A percentile compares a stretch with the other conserved stretches of the same genome.
Conservation (phyloP, 768 basidiomycete species). For the Dioszegia hungarica region DNA sequence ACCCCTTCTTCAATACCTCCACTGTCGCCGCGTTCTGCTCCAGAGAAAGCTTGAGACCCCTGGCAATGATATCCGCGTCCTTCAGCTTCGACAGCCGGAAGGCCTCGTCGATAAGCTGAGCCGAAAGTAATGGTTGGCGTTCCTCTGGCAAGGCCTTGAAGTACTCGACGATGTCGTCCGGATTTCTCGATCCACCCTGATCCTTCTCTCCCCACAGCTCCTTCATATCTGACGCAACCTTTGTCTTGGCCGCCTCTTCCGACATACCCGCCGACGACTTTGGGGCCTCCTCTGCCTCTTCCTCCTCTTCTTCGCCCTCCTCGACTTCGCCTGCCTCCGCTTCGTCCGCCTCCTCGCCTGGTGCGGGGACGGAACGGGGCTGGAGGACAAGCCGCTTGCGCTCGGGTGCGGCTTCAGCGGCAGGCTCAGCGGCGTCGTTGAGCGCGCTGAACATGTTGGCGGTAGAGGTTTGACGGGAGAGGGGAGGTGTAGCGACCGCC, state of each 20-base stretch:
- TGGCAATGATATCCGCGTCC: slow-evolving; percentile 70
- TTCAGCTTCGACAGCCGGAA: slow-evolving; percentile 71
- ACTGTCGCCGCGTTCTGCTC: slow-evolving; percentile 60
- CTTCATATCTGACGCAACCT: slow-evolving; percentile 74
- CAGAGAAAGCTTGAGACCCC: slow-evolving; percentile 64
- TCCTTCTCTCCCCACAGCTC: slow-evolving; percentile 68
- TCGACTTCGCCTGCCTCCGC: slow-evolving; percentile 40
- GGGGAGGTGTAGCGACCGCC: slow-evolving; percentile 58
- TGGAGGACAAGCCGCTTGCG: slow-evolving; percentile 69
- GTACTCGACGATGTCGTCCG: slow-evolving; percentile 83
- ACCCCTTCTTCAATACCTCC: slow-evolving; percentile 64
- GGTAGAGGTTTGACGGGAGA: slow-evolving; percentile 72
- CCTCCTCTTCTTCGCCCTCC: slow-evolving; percentile 41
- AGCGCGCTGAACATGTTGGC: slow-evolving; percentile 71
- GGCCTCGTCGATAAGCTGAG: slow-evolving; percentile 67
- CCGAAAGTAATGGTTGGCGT: slow-evolving; percentile 64
- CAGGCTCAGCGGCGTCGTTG: slow-evolving; percentile 60
- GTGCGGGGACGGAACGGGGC: slow-evolving; percentile 71
- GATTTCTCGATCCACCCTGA: slow-evolving; percentile 53
- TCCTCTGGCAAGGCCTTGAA: slow-evolving; percentile 67
- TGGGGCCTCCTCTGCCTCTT: slow-evolving; percentile 54
- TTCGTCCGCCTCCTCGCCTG: slow-evolving; percentile 35
- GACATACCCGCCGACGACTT: slow-evolving; percentile 54
- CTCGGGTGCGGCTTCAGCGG: slow-evolving; percentile 45
- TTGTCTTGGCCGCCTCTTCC: slow-evolving; percentile 64